phyloP scores from a whole-genome alignment of 495 filamentous ascomycete species.

The Immersiella caudata region DNA sequence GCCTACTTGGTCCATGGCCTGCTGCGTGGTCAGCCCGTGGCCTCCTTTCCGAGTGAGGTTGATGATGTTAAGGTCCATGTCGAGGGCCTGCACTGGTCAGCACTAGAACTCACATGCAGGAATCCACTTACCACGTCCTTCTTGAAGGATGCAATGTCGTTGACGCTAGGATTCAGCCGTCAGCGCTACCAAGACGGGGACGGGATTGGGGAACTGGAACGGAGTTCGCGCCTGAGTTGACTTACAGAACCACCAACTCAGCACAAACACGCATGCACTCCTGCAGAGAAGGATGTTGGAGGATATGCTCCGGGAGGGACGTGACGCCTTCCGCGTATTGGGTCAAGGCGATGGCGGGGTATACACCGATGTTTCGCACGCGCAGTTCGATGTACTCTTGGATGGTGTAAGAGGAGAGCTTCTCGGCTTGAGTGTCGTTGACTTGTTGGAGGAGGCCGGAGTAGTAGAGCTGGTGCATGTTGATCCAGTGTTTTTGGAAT shows the following conservation, averaged over 20 bases:
- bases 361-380: constrained; percentile 13
- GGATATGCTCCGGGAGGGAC: constrained; percentile 9
- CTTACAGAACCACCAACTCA: constrained; percentile 21
- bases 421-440: not conserved
- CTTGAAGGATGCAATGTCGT: constrained; percentile 20
- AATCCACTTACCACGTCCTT: constrained; percentile 4
- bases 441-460: constrained; percentile 13
- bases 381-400: constrained; percentile 13
- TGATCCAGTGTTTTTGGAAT: constrained; percentile 9
- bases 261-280: constrained; percentile 20
- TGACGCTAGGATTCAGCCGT: not conserved
- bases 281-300: constrained; percentile 17
- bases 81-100: not conserved
- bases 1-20: constrained; percentile 11
- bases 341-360: constrained; percentile 17
- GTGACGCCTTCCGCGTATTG: constrained; percentile 16
- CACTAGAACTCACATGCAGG: not conserved
- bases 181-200: not conserved
- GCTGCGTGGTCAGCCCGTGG: constrained; percentile 8
- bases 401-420: not conserved
- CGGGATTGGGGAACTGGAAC: too few species aligned
- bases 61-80: constrained; percentile 18
- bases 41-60: not conserved
- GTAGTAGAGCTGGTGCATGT: constrained; percentile 18
- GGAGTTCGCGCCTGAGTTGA: too few species aligned